These are phyloP conservation scores for Sphagnum magellanicum DNA, from an alignment of 228 moss, liverwort and hornwort genomes.

Conservation along the genomic window DNA sequence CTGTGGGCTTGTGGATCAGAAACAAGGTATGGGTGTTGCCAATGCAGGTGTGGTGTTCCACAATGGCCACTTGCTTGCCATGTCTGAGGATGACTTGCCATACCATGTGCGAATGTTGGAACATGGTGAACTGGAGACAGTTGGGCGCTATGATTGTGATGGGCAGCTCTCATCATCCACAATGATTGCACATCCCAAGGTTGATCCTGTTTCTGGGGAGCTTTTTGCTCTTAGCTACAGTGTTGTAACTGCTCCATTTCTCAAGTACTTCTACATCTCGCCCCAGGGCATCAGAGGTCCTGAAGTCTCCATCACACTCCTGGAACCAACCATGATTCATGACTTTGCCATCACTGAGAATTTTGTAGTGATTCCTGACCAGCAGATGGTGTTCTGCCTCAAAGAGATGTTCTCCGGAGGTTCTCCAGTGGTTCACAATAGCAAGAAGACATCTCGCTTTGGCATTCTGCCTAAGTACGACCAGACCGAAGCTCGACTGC, in stretches of 20 bases:
- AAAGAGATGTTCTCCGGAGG: conserved; percentile 79
- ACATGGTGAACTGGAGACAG: conserved; percentile 40
- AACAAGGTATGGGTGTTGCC: conserved; percentile 57
- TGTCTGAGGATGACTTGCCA: conserved; percentile 56
- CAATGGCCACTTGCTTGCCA: conserved; percentile 42
- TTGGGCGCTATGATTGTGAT: conserved; percentile 41
- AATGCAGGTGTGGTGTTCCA: conserved; percentile 51
- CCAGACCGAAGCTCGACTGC: conserved; percentile 51
- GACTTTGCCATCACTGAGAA: conserved; percentile 89
- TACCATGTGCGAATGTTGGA: conserved; percentile 44
- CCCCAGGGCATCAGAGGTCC: conserved; percentile 52
- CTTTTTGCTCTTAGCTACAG: conserved; percentile 48
- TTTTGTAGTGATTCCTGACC: conserved; percentile 86
- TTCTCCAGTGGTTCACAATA: conserved; percentile 70
- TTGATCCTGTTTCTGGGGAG: conserved; percentile 35
- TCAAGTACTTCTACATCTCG: conserved; percentile 56
- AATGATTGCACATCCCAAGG: conserved; percentile 63
- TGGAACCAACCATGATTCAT: conserved; percentile 86
- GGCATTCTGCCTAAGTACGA: conserved; percentile 80
- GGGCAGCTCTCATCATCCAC: conserved; percentile 43
- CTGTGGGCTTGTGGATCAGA: conserved; percentile 41
- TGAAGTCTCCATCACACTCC: conserved; percentile 64
- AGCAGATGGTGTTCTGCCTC: conserved; percentile 76
- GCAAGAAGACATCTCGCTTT: conserved; percentile 57
- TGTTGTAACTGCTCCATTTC: conserved; percentile 36